Base-by-base conservation (phyloP, 495 filamentous ascomycete genomes). In the Talaromyces trachyspermus region DNA sequence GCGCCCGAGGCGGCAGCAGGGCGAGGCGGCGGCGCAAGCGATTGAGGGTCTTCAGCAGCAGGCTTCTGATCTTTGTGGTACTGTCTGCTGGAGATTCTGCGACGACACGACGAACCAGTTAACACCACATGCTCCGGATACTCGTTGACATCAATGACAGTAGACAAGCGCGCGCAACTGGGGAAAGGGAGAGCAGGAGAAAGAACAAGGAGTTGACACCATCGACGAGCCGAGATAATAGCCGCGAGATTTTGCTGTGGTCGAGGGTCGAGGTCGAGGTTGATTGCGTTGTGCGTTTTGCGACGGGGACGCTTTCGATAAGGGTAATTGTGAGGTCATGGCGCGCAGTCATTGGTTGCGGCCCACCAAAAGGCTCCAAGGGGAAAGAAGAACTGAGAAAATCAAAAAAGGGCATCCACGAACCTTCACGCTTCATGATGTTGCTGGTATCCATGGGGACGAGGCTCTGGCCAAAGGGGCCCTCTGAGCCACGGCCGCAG, bases 1-100 rank as follows among this genome's bases (percentile, higher is more conserved):
- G 74, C 60, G 49, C 66, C 63, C 52, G 76, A 64, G 43, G 77
- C 75, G 27, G 70, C 67, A n/a, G n/a, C n/a, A 40, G 88, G 88
- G 63, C 85, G 86, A 39, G 86, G 85, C 54, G 88, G 87, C 53
- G 86, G 87, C 49, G 84, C 84, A 61, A 92, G 78, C 52, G 76
- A 72, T 59, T 78, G 65, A 32, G 62, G 49, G 15, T 69, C 69
- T 52, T 58, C 62, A 26, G 60, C 19, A 20, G 12, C 39, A 14
- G 65, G 41, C 43, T 66, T 69, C 15, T 58, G 60, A 26, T 76
- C 72, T 49, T 72, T 68, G 48, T n/a, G n/a, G n/a, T n/a, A n/a
- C 55, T 54, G 41, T 72, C 63, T 29, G 66, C 62, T 49, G 69
- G 60, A 19, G 65, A 64, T 58, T 77, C 73, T 76, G 55, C 19